Evolutionary conservation across 2,329 filamentous ascomycete genomes (phyloP), one percentile per base, ranked within the genome.

Genomic region (Sclerotinia sclerotiorum): DNA sequence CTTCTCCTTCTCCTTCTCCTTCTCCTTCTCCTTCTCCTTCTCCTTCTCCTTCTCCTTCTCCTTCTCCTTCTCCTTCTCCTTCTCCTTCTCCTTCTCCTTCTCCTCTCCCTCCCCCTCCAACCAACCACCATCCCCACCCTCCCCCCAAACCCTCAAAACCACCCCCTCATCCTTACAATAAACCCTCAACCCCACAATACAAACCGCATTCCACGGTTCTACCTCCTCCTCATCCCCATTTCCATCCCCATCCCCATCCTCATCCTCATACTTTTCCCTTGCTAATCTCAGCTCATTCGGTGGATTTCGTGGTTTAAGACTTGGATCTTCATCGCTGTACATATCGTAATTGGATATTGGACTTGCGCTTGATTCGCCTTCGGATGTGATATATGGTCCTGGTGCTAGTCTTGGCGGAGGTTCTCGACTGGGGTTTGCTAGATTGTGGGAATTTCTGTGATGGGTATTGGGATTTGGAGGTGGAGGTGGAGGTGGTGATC

Each of bases 341-440:
- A 87, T 80, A 71, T 83, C 81, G 81, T 83, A 88, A 70, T 88
- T 86, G 48, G 83, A 82, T 2, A 88, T 81, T 0, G 87, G 87
- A 8, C 84, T 87, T 56, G 87, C 86, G 0, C 85, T 88, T 0
- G 85, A 87, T 67, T 88, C 83, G 46, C 82, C 82, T 7, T 83
- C 83, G 0, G 83, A 84, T 24, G 66, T 70, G 24, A 73, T 68
- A 48, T 73, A 72, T 32, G 72, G 61, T 13, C 65, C 60, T 24
- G 80, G 61, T 19, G 65, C 57, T 24, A 80, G 69, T 81, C 80
- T 61, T 29, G 77, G 69, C 51, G 73, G 64, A 49, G 42, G 27
- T 54, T 42, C 58, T 5, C 42, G 64, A 39, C 54, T n/a, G 5
- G n/a, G 29, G 19, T 42, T 42, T 44, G 19, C 15, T 15, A 24